phyloP scores from a whole-genome alignment of 1,139 yeast species.

The Lodderomyces parapsilosis region DNA sequence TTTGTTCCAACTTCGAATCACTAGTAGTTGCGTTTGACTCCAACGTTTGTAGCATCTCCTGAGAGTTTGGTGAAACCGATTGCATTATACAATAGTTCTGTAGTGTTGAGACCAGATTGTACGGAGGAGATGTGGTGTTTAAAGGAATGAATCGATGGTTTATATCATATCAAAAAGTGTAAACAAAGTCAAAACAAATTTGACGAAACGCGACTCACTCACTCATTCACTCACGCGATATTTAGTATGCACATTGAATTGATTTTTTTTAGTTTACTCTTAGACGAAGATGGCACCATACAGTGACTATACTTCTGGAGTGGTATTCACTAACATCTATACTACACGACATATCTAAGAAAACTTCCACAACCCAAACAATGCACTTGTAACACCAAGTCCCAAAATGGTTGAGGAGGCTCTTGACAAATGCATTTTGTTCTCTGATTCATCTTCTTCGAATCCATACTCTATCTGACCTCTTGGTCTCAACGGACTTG shows the following conservation, averaged over 20 bases:
- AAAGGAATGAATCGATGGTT: not conserved
- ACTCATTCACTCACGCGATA: too few relatives aligned
- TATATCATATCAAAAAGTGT: not conserved
- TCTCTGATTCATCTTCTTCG: conserved; percentile 7
- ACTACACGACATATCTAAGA: not conserved
- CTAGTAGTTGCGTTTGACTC: conserved; percentile 1
- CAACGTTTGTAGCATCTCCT: conserved; percentile 1
- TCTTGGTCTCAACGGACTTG: not conserved
- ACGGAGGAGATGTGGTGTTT: not conserved
- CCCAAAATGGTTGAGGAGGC: not conserved
- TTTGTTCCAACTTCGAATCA: conserved; percentile 33
- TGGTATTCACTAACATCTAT: too few relatives aligned
- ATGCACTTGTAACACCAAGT: not conserved
- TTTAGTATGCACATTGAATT: not conserved
- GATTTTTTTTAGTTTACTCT: too few relatives aligned
- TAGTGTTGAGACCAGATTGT: not conserved
- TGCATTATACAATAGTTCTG: not conserved
- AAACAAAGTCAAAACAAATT: not conserved
- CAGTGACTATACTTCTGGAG: too few relatives aligned
- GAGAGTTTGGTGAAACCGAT: not conserved
- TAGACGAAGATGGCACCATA: too few relatives aligned
- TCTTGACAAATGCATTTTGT: not conserved
- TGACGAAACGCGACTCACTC: not conserved
- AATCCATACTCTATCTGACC: conserved; percentile 13
- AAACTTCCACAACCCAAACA: not conserved